phyloP scores from a whole-genome alignment of 2,329 filamentous ascomycete genomes.

The Colletotrichum aenigma region DNA sequence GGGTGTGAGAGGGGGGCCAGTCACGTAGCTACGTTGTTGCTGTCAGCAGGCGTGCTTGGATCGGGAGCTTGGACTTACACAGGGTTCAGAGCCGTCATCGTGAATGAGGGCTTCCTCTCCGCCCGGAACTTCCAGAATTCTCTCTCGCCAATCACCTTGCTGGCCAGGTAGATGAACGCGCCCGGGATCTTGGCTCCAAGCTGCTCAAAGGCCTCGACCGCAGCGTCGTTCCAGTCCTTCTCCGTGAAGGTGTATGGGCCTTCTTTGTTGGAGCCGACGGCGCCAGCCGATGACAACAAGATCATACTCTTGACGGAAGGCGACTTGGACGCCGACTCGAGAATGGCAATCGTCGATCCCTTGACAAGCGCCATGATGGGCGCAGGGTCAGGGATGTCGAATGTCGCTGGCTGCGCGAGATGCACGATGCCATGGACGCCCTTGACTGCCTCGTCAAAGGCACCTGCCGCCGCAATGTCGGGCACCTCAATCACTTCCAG shows the following conservation, averaged over 20 bases:
- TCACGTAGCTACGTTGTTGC: constrained; percentile 14
- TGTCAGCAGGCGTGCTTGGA: constrained; percentile 31
- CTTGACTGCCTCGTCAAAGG: constrained; percentile 36
- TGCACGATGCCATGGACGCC: constrained; percentile 27
- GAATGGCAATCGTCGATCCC: background rate
- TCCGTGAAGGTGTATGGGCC: constrained; percentile 22
- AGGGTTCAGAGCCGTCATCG: constrained; percentile 43
- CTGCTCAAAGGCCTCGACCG: constrained; percentile 11
- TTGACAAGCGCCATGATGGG: background rate
- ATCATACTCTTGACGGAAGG: background rate
- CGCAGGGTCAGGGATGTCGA: background rate
- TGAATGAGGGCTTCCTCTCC: constrained; percentile 36
- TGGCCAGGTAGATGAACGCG: constrained; percentile 29
- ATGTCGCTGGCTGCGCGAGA: constrained; percentile 9
- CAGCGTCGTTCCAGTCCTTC: constrained; percentile 27
- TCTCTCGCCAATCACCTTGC: constrained; percentile 33
- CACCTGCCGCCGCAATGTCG: constrained; percentile 32
- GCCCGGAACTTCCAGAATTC: constrained; percentile 37
- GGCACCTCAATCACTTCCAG: constrained; percentile 34
- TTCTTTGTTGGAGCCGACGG: background rate
- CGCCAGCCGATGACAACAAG: background rate
- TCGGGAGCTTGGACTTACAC: constrained; percentile 26
- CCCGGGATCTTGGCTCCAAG: constrained; percentile 22
- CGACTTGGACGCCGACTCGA: background rate
- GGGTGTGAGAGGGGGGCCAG: background rate